Evolutionary conservation across 352 stramenopile species (phyloP), one percentile per base, ranked within the genome.

Genomic region (Globisporangium spiculum): DNA sequence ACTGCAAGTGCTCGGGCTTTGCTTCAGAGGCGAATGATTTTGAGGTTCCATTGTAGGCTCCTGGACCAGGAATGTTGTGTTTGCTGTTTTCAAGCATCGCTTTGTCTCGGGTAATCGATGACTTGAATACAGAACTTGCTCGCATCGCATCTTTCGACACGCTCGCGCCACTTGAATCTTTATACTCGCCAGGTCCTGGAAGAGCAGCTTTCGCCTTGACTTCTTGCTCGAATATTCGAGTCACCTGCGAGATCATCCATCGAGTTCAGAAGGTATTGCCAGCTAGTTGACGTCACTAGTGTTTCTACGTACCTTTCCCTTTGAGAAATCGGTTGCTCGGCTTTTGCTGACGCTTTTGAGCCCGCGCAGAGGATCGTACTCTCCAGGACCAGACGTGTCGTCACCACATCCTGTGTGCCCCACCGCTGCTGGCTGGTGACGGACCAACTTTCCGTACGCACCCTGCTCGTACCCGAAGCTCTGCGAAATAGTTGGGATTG

Each of bases 391-490:
- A 10, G 82, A 75, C 0, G 84, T 90, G 46, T 94, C 86, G 12
- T 81, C 73, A 3, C 79, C 78, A 52, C 75, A 72, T 0, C 86
- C 86, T 60, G 80, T 77, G 63, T 92, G 75, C 0, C 84, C 83
- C 0, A 89, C 73, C 32, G 80, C 75, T 0, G 69, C 73, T 8
- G 86, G 84, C n/a, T 91, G 71, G 24, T 94, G 83, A 0, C 83
- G 83, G 32, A 94, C 75, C 2, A 94, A 74, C 52, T 92, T 92
- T 0, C 86, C 86, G 66, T 92, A 81, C 4, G 79, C 77, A 9
- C 80, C 75, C 72, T 94, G 79, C 26, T 92, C 86, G 56, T 94
- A 92, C 3, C 86, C 86, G 68, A 90, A 94, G 67, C 86, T 94
- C 58, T 94, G 86, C 4, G 83, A 79, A 0, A 86, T 71, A 3